Evolutionary conservation across 169 alveolate genomes (phyloP).

Genomic region (Plasmodium blacklocki): DNA sequence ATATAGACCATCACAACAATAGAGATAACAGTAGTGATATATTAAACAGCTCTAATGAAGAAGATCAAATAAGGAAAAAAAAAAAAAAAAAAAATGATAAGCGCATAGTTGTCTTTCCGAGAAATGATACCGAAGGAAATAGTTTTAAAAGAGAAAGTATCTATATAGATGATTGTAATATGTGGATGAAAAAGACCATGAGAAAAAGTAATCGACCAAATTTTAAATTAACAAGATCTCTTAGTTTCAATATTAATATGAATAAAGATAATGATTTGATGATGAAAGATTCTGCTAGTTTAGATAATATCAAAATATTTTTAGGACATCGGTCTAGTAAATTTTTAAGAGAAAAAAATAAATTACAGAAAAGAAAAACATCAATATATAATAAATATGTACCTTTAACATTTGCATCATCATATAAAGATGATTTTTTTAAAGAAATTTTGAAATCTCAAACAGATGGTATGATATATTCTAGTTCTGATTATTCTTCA

Average conservation of each 20-base stretch:
- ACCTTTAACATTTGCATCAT: slow-evolving; percentile 41
- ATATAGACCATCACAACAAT: too few relatives aligned
- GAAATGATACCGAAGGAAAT: background rate
- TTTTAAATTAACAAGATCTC: slow-evolving; percentile 28
- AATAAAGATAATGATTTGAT: slow-evolving; percentile 29
- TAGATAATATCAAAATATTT: slow-evolving; percentile 14
- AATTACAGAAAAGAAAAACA: slow-evolving; percentile 21
- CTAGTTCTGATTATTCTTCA: slow-evolving; percentile 5
- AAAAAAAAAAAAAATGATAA: background rate
- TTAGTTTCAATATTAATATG: slow-evolving; percentile 28
- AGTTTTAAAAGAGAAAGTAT: slow-evolving; percentile 33
- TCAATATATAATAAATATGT: slow-evolving; percentile 44
- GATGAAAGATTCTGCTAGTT: slow-evolving; percentile 49
- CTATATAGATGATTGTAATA: slow-evolving; percentile 59
- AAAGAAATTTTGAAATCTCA: slow-evolving; percentile 26
- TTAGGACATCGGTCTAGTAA: slow-evolving; percentile 41
- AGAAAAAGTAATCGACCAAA: slow-evolving; percentile 22
- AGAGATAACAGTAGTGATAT: too few relatives aligned
- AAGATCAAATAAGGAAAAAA: background rate
- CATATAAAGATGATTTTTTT: slow-evolving; percentile 29
- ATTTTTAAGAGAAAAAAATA: slow-evolving; percentile 23
- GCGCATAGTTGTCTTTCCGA: background rate
- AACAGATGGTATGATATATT: background rate
- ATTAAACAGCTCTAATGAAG: background rate
- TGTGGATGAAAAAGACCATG: slow-evolving; percentile 49